phyloP scores from a whole-genome alignment of 139 green algal species.

The Nannochloris sp. region DNA sequence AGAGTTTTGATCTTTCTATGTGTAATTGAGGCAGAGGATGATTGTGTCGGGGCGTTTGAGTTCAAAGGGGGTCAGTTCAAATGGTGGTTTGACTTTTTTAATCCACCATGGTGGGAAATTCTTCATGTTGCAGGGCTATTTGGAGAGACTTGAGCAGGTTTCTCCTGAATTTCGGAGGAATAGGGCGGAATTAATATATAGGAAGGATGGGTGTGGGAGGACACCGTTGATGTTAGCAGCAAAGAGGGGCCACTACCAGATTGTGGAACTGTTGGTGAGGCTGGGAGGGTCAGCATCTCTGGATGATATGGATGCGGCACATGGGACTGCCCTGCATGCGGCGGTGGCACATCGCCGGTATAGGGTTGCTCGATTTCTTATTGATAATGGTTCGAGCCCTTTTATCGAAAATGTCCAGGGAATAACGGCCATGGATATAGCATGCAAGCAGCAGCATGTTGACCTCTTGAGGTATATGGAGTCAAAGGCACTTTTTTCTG shows the following conservation, averaged over 20 bases:
- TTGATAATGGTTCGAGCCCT: slow-evolving; percentile 26
- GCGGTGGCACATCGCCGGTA: slow-evolving; percentile 23
- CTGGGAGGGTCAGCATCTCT: slow-evolving; percentile 11
- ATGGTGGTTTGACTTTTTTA: no score
- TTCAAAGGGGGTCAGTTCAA: no score
- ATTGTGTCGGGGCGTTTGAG: no score
- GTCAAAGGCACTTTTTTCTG: slow-evolving; percentile 14
- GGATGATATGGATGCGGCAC: slow-evolving; percentile 7
- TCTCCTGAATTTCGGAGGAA: not conserved
- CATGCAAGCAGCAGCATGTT: slow-evolving; percentile 28
- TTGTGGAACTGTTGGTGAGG: slow-evolving; percentile 15
- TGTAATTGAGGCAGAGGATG: no score
- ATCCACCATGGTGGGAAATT: no score
- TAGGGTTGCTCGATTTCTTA: slow-evolving; percentile 28
- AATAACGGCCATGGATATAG: slow-evolving; percentile 39
- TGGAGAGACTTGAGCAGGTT: not conserved
- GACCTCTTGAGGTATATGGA: slow-evolving; percentile 33
- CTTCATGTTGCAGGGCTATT: not conserved
- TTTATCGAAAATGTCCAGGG: slow-evolving; percentile 41
- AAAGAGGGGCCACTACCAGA: slow-evolving; percentile 3
- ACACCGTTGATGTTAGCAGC: slow-evolving; percentile 21
- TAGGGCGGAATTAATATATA: not conserved
- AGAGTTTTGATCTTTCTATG: no score
- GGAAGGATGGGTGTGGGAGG: slow-evolving; percentile 11
- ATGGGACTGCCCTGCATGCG: slow-evolving; percentile 32